Evolutionary conservation across 257 asterid species (phyloP).

Genomic region (Mentha longifolia): DNA sequence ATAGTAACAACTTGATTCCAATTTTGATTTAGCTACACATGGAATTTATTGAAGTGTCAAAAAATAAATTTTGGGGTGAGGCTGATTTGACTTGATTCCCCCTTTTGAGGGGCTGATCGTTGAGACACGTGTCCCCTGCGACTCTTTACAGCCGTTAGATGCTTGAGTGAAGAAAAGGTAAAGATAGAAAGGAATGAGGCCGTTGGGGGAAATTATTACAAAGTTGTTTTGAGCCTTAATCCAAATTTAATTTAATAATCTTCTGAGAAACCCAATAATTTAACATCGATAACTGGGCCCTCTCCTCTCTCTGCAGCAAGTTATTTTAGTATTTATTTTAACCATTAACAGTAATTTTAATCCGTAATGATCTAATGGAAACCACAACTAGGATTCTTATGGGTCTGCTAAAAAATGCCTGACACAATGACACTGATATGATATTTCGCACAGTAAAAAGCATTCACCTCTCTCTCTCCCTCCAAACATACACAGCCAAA

Average conservation of each 20-base stretch:
- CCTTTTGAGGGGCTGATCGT: background rate
- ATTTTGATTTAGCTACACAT: too few relatives aligned
- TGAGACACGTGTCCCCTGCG: constrained; percentile 27
- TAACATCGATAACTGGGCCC: constrained; percentile 31
- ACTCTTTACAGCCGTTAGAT: constrained; percentile 24
- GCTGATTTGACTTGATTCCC: background rate
- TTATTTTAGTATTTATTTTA: background rate
- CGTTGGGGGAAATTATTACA: constrained; percentile 19
- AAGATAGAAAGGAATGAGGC: constrained; percentile 16
- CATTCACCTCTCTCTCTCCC: constrained; percentile 20
- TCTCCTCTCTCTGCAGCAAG: too few relatives aligned
- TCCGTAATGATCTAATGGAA: constrained; percentile 16
- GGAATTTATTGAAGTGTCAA: background rate
- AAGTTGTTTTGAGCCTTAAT: constrained; percentile 13
- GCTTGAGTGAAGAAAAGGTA: background rate
- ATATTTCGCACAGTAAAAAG: constrained; percentile 19
- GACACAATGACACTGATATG: constrained; percentile 30
- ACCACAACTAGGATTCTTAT: constrained; percentile 8
- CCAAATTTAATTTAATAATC: background rate
- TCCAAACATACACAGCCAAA: background rate
- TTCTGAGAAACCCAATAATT: constrained; percentile 29
- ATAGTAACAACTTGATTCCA: too few relatives aligned
- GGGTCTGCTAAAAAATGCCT: constrained; percentile 33
- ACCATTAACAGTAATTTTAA: too few relatives aligned
- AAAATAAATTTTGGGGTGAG: too few relatives aligned